These are phyloP conservation scores for Beta macrorhiza DNA, from an alignment of 179 eudicot species.

Conservation along the genomic window DNA sequence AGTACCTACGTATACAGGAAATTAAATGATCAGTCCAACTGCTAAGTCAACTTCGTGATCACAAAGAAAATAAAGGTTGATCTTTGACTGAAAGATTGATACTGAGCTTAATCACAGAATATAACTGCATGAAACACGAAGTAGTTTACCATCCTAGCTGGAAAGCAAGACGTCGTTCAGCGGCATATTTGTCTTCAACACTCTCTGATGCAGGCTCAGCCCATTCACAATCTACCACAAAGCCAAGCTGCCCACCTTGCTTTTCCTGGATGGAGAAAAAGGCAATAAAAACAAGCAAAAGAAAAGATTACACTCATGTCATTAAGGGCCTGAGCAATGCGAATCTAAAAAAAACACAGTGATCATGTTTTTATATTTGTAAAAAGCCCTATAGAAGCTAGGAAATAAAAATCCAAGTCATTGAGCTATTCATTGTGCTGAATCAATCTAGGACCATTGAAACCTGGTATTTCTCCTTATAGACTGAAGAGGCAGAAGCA, in stretches of 20 bases:
- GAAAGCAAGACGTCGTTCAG: slow-evolving; percentile 75
- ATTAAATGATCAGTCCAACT: slow-evolving; percentile 3
- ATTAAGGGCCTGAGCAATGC: not conserved
- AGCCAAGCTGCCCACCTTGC: slow-evolving; percentile 75
- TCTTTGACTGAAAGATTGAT: not conserved
- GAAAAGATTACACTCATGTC: not conserved
- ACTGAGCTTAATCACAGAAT: slow-evolving; percentile 7
- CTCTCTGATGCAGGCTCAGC: slow-evolving; percentile 67
- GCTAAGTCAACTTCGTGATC: not conserved
- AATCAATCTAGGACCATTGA: slow-evolving; percentile 1
- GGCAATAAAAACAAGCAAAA: slow-evolving; percentile 18
- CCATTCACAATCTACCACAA: slow-evolving; percentile 85
- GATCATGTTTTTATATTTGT: not conserved
- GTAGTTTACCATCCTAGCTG: slow-evolving; percentile 73
- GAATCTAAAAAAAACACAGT: not conserved
- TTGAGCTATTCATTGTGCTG: no score
- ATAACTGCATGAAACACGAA: slow-evolving; percentile 9
- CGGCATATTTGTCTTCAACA: slow-evolving; percentile 62
- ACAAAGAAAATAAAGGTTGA: not conserved
- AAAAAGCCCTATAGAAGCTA: not conserved
- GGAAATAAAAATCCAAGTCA: not conserved
- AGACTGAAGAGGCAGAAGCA: slow-evolving; percentile 66
- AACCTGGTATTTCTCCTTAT: slow-evolving; percentile 67
- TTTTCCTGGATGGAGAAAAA: slow-evolving; percentile 38
- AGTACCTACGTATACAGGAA: slow-evolving; percentile 48